Base-by-base conservation (phyloP, 2,329 filamentous ascomycete genomes). In the Pseudogymnoascus sp. region DNA sequence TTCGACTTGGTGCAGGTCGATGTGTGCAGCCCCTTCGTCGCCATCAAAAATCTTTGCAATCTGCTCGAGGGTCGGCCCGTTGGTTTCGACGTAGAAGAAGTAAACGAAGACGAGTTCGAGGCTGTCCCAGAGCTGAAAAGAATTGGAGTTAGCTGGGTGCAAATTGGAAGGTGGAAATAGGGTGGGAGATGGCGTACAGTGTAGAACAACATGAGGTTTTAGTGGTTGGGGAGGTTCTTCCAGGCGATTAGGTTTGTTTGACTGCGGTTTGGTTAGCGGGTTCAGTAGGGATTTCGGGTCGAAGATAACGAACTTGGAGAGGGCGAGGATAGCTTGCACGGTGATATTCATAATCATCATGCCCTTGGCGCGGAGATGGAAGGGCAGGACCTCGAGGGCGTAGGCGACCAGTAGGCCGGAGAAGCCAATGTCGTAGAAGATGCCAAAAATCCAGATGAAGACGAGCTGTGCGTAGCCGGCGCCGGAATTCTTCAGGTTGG, bases 21-120 rank as follows among this genome's bases (percentile, higher is more conserved):
- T 77, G 66, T 81, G 78, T 6, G 78, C 81, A 11, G 83, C 79
- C 19, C 82, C 83, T 35, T 81, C 77, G 29, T 85, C 81, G 39
- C 85, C 87, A 68, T 90, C 87, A 68, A 90, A 90, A 71, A 90
- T 88, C 69, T 83, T 82, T 55, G 86, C 83, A 65, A 89, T 81
- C 71, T 89, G 85, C 71, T 90, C 87, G 0, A 90, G 83, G 1
- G 86, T 89, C 0, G 85, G 84, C 3, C 87, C 86, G 69, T 83
- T 85, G 16, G 87, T 90, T 76, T 91, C 87, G 62, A 87, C 80
- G 71, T 86, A 87, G 72, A 87, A 81, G 76, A 85, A 84, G 74
- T 80, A 86, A 37, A 88, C 83, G 67, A 87, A 86, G 55, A 82
- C 65, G 52, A 87, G 75, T 72, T 87, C 83, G 69, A 80, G 72